A percentile compares a stretch with the other conserved stretches of the same genome.
Conservation (phyloP, 345 rosid genomes). For the Aquilaria malaccensis region DNA sequence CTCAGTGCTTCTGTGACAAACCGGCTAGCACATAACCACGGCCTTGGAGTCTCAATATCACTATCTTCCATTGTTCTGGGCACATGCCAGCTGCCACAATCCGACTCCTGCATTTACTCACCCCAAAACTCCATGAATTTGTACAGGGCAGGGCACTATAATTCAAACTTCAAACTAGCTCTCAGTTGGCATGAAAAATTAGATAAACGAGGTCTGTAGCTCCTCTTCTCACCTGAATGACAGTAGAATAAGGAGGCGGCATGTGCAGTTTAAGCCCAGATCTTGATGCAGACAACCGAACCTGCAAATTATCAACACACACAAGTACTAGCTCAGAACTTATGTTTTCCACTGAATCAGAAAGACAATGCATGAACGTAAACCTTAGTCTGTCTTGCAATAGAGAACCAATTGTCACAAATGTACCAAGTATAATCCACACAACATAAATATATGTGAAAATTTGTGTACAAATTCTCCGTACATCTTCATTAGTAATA, state of each 20-base stretch:
- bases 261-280: conserved; percentile 47
- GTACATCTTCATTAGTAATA: neutral
- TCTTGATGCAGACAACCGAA: conserved; percentile 46
- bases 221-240: conserved; percentile 66
- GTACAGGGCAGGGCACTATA: neutral
- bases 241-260: conserved; percentile 96
- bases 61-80: conserved; percentile 47
- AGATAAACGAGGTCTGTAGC: neutral
- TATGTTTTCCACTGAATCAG: neutral
- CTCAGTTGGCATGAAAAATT: neutral
- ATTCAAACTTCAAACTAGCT: neutral
- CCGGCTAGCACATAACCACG: conserved; percentile 64
- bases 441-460: neutral
- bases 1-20: neutral
- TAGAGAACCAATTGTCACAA: neutral
- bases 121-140: neutral
- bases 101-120: conserved; percentile 61
- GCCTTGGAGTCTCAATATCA: conserved; percentile 60
- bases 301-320: conserved; percentile 35
- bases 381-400: neutral
- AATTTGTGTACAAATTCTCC: neutral
- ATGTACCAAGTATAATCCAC: neutral
- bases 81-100: conserved; percentile 83
- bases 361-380: neutral
- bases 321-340: neutral